Evolutionary conservation across 257 asterid species (phyloP), one percentile per base, ranked within the genome.

Genomic region (Schizonepeta tenuifolia): DNA sequence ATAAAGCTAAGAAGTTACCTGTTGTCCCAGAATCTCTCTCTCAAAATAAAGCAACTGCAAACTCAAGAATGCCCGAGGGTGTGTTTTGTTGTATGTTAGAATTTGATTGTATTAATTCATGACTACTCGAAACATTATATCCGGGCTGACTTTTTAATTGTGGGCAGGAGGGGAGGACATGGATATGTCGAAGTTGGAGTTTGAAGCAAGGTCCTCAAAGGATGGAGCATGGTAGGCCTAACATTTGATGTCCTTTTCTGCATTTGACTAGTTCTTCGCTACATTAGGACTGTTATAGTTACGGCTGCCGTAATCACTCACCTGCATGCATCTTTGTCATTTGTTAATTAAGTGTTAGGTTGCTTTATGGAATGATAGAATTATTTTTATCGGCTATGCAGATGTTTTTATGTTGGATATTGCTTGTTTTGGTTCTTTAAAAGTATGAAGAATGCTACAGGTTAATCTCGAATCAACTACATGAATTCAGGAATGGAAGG

Each of bases 201-300:
- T 89, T 73, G 97, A 91, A 81, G 97, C 99, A 3, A 85, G 79
- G 82, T 94, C 98, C 60, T 36, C 87, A 2, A 82, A 61, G 78
- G 98, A 94, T 68, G 95, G 90, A 59, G 98, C 98, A 44, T 94
- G 97, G 98, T 91, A 84, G 74, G 85, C 70, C 66, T 61, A 58
- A 24, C 61, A 46, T 63, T 33, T 35, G 65, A 69, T 12, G 38
- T 67, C 18, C 18, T 15, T 40, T 58, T 49, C 53, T 28, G 55
- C 26, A 1, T 71, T 33, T 5, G 24, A 50, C 31, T 73, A 38
- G 43, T 38, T 38, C 2, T 38, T 8, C 11, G 12, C 43, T 38
- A 38, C 43, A 2, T 38, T 38, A 9, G 43, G 43, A 38, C 12
- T 3, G 43, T 38, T 38, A 9, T 38, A 38, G 2, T 38, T 36